These are phyloP conservation scores for Candida mesenterica DNA, from an alignment of 1,139 yeast genomes.

Conservation along the genomic window DNA sequence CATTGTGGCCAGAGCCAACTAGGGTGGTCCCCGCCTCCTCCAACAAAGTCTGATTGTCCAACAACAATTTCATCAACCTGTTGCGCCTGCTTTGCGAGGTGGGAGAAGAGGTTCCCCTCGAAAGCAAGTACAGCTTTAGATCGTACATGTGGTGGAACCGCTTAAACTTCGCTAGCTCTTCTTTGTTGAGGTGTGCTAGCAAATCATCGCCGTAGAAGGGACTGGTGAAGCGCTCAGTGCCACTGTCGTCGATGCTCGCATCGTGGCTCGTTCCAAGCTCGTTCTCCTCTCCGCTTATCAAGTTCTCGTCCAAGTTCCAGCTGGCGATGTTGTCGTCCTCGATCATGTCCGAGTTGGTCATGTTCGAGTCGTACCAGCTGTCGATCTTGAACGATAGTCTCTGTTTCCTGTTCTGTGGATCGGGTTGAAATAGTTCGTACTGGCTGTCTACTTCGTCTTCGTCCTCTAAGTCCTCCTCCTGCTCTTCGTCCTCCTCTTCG, in stretches of 20 bases:
- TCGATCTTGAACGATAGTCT: slow-evolving; percentile 23
- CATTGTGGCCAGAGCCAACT: background rate
- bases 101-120: slow-evolving; percentile 7
- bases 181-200: slow-evolving; percentile 23
- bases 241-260: background rate
- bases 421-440: slow-evolving; percentile 4
- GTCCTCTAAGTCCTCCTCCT: slow-evolving; percentile 20
- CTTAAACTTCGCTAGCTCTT: slow-evolving; percentile 29
- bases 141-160: slow-evolving; percentile 24
- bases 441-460: slow-evolving; percentile 13
- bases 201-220: slow-evolving; percentile 38
- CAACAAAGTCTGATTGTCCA: slow-evolving; percentile 2
- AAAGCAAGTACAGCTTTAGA: slow-evolving; percentile 18
- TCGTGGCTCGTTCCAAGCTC: slow-evolving; percentile 2
- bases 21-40: background rate
- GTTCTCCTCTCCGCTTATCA: slow-evolving; percentile 11
- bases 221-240: background rate
- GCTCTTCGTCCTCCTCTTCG: slow-evolving; percentile 17
- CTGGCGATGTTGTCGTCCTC: slow-evolving; percentile 45
- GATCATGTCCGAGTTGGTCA: slow-evolving; percentile 11
- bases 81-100: slow-evolving; percentile 5
- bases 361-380: slow-evolving; percentile 22
- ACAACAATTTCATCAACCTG: slow-evolving; percentile 7
- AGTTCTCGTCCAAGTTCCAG: slow-evolving; percentile 45
- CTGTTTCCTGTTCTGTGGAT: slow-evolving; percentile 1